phyloP scores from a whole-genome alignment of 2,329 filamentous ascomycete genomes.

The Lasiodiplodia theobromae region DNA sequence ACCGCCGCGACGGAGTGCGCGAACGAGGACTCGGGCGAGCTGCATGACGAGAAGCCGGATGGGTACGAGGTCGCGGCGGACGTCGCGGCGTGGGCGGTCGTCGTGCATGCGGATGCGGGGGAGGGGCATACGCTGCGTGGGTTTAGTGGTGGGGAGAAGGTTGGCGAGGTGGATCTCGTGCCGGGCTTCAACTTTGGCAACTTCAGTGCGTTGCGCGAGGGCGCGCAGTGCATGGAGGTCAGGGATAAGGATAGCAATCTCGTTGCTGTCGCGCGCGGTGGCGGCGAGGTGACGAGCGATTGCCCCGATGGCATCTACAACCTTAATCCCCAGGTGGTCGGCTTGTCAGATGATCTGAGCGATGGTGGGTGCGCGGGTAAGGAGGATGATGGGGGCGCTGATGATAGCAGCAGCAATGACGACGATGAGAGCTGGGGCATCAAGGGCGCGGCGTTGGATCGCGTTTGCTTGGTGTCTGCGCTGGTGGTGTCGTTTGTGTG shows the following conservation, averaged over 20 bases:
- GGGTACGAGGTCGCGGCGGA: constrained; percentile 4
- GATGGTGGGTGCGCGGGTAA: background rate
- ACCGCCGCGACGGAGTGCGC: background rate
- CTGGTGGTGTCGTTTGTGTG: background rate
- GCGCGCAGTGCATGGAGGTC: constrained; percentile 11
- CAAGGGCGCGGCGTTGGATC: background rate
- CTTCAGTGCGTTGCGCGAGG: background rate
- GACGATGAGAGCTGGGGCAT: background rate
- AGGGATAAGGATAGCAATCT: background rate
- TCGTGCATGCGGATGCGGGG: background rate
- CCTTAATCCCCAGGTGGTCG: constrained; percentile 9
- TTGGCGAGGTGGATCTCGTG: background rate
- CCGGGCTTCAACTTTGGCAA: constrained; percentile 6
- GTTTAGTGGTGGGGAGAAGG: constrained; percentile 1
- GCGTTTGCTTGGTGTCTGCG: background rate
- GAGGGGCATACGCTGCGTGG: background rate
- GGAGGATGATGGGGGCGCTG: background rate
- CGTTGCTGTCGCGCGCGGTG: background rate
- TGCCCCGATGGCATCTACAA: constrained; percentile 19
- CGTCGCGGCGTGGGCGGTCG: constrained; percentile 14
- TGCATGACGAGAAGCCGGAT: constrained; percentile 6
- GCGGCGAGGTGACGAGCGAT: background rate
- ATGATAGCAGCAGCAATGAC: background rate
- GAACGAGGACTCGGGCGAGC: background rate
- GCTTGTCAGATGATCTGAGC: background rate